A percentile compares a stretch with the other conserved stretches of the same genome.
phyloP scores from a whole-genome alignment of 1,139 yeast genomes.

The Debaryomyces subglobosus region DNA sequence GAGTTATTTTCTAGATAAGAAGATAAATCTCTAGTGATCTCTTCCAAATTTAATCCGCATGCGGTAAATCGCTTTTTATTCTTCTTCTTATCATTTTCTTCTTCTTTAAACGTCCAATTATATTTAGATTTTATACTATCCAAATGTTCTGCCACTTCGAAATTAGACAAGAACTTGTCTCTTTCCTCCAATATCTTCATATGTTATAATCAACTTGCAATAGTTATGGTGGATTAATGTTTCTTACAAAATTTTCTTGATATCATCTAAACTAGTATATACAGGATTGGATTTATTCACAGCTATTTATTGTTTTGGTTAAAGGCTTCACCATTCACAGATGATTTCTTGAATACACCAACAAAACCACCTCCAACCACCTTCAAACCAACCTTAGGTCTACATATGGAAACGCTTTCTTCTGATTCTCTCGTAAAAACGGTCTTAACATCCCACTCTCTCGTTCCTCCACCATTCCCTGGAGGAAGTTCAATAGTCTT shows the following conservation, averaged over 20 bases:
- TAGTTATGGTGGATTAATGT: not conserved
- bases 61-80: conserved; percentile 47
- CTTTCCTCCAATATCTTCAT: conserved; percentile 52
- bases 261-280: conserved; percentile 2
- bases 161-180: conserved; percentile 70
- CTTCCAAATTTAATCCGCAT: conserved; percentile 58
- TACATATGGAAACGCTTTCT: conserved; percentile 5
- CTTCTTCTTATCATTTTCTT: conserved; percentile 33
- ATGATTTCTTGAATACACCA: conserved; percentile 4
- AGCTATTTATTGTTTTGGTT: not conserved
- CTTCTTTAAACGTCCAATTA: conserved; percentile 50
- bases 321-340: conserved; percentile 2
- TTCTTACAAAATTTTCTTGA: conserved; percentile 4
- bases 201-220: not conserved
- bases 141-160: conserved; percentile 68
- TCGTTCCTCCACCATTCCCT: conserved; percentile 6
- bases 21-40: conserved; percentile 64
- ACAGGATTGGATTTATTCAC: not conserved
- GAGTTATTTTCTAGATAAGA: conserved; percentile 53
- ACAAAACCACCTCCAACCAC: conserved; percentile 4
- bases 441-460: conserved; percentile 6
- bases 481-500: conserved; percentile 5
- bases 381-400: conserved; percentile 3
- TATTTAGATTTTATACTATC: conserved; percentile 51
- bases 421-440: conserved; percentile 1